phyloP scores from a whole-genome alignment of 352 stramenopile genomes.

The Thraustochytrium striatum region DNA sequence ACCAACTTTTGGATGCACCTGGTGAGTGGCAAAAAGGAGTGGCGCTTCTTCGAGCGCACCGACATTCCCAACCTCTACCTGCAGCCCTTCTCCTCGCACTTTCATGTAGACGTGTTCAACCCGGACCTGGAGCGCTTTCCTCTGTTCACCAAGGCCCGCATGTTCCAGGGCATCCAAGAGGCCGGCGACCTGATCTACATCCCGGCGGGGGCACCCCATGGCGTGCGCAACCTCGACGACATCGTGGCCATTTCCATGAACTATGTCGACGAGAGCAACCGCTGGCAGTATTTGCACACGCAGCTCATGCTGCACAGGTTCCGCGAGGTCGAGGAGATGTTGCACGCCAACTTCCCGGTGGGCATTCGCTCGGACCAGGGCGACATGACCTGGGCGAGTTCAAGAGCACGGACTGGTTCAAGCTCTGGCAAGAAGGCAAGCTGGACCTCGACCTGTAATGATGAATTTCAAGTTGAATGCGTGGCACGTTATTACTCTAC shows the following conservation, averaged over 20 bases:
- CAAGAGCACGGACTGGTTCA: conserved; percentile 44
- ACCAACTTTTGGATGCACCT: conserved; percentile 59
- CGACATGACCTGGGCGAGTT: conserved; percentile 18
- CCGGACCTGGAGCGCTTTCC: conserved; percentile 1
- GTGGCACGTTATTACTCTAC: too few species aligned
- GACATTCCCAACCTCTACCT: conserved; percentile 52
- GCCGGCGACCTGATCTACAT: conserved; percentile 55
- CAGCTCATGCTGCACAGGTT: neutral
- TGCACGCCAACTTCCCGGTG: conserved; percentile 21
- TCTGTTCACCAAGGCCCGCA: conserved; percentile 43
- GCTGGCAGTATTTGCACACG: conserved; percentile 35
- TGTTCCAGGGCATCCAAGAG: conserved; percentile 51
- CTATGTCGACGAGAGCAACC: conserved; percentile 54
- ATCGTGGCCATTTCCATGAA: conserved; percentile 55
- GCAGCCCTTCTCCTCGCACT: conserved; percentile 43
- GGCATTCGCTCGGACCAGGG: conserved; percentile 8
- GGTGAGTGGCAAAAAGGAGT: conserved; percentile 53
- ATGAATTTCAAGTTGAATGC: too few species aligned
- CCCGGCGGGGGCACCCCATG: conserved; percentile 52
- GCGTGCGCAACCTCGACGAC: conserved; percentile 53
- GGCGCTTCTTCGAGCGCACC: conserved; percentile 52
- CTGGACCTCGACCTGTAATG: conserved; percentile 41
- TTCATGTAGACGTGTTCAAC: conserved; percentile 51
- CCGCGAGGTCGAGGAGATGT: conserved; percentile 6
- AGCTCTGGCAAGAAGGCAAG: conserved; percentile 13